Percentiles rank a stretch among this genome's conserved stretches.
phyloP scores from a whole-genome alignment of 2,329 filamentous ascomycete genomes.

The Aspergillus aculeatinus region DNA sequence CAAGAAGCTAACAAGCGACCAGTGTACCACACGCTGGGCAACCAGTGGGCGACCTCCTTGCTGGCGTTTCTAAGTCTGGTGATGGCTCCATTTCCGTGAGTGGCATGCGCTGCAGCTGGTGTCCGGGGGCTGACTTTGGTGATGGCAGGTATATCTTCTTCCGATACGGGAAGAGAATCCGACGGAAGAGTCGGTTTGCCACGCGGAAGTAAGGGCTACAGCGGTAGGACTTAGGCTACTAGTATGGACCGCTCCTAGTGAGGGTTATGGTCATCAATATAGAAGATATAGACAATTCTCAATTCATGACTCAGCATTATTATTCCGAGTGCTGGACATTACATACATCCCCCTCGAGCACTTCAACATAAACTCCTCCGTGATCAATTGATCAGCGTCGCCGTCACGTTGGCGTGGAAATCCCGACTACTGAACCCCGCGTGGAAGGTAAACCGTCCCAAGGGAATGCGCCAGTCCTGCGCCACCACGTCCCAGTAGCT shows the following conservation, averaged over 20 bases:
- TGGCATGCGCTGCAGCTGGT: background rate
- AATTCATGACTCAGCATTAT: no score
- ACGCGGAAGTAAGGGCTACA: background rate
- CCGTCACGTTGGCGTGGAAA: slow-evolving; percentile 1
- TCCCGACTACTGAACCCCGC: slow-evolving; percentile 20
- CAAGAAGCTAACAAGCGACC: background rate
- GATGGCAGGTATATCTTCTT: slow-evolving; percentile 26
- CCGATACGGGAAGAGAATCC: slow-evolving; percentile 32
- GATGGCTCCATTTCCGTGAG: slow-evolving; percentile 41
- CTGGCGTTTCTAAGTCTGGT: slow-evolving; percentile 37
- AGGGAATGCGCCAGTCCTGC: slow-evolving; percentile 30
- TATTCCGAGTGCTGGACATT: no score
- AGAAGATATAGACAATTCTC: background rate
- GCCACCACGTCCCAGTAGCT: slow-evolving; percentile 52
- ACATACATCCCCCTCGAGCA: no score
- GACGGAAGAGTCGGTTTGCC: slow-evolving; percentile 27
- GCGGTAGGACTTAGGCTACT: background rate
- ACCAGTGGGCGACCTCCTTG: slow-evolving; percentile 40
- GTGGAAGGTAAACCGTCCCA: slow-evolving; percentile 16
- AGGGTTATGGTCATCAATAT: background rate
- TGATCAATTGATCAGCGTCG: background rate
- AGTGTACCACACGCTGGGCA: slow-evolving; percentile 39
- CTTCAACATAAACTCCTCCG: no score
- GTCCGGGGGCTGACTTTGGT: background rate
- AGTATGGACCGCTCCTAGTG: no score